A percentile compares a stretch with the other conserved stretches of the same genome.
Evolutionary conservation across 148 eudicot genomes (phyloP).

Genomic region (Chenopodium quinoa): DNA sequence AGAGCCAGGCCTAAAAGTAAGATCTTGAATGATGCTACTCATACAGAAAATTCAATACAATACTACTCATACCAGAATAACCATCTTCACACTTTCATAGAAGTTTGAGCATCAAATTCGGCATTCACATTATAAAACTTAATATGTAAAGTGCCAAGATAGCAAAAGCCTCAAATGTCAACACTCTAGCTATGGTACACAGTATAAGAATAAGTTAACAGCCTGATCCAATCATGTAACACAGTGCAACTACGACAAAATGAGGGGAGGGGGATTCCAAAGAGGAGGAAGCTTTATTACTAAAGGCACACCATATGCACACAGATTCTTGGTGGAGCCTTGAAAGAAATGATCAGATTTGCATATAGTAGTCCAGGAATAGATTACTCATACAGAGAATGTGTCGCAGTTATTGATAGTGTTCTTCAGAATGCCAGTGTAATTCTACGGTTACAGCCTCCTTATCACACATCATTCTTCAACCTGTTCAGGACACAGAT

Average conservation of each 20-base stretch:
- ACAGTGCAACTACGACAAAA: neutral
- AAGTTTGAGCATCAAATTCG: neutral
- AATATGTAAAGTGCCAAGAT: too few species aligned
- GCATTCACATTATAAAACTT: neutral
- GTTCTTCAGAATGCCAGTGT: neutral
- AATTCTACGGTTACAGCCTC: neutral
- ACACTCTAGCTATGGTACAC: neutral
- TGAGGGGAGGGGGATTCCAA: neutral
- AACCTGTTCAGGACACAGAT: constrained; percentile 16
- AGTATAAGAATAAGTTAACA: neutral
- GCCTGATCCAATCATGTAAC: neutral
- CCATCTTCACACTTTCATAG: too few species aligned
- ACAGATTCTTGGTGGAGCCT: neutral
- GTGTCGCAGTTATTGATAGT: constrained; percentile 1
- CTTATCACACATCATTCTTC: constrained; percentile 22
- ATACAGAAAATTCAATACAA: too few species aligned
- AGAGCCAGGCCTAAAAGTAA: too few species aligned
- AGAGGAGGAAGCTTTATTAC: constrained; percentile 2
- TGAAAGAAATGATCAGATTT: constrained; percentile 2
- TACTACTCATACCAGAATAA: too few species aligned
- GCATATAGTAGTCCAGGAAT: neutral
- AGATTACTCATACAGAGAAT: neutral
- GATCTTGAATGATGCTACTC: too few species aligned
- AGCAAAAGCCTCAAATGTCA: neutral
- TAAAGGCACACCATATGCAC: neutral